Percentiles rank a stretch among this genome's conserved stretches.
phyloP scores from a whole-genome alignment of 352 stramenopile genomes.

The Phytophthora pinifolia region DNA sequence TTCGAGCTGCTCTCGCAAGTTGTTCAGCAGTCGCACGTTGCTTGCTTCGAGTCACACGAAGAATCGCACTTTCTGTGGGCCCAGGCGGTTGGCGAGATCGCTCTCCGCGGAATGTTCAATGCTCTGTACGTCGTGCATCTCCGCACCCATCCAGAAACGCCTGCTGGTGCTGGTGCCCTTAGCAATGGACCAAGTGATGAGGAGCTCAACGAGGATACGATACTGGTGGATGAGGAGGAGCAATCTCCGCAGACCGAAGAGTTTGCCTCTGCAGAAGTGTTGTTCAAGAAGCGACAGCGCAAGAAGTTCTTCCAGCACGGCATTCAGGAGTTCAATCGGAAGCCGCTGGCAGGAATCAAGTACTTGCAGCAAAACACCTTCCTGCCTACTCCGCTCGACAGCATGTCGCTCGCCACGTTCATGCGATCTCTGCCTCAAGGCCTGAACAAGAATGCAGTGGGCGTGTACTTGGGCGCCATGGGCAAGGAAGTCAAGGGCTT shows the following conservation, averaged over 20 bases:
- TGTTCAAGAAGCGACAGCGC: slow-evolving; percentile 67
- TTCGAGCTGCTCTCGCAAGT: slow-evolving; percentile 94
- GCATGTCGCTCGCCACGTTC: slow-evolving; percentile 83
- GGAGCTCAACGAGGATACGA: slow-evolving; percentile 31
- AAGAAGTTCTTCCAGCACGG: slow-evolving; percentile 87
- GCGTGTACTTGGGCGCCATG: slow-evolving; percentile 85
- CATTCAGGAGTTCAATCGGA: slow-evolving; percentile 94
- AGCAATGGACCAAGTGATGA: slow-evolving; percentile 29
- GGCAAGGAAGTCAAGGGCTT: slow-evolving; percentile 79
- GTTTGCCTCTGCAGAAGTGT: slow-evolving; percentile 45
- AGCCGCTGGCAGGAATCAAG: slow-evolving; percentile 88
- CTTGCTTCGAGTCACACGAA: slow-evolving; percentile 73
- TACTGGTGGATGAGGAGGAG: slow-evolving; percentile 33
- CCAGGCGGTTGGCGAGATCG: slow-evolving; percentile 62
- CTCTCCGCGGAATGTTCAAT: slow-evolving; percentile 75
- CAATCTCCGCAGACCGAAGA: slow-evolving; percentile 11
- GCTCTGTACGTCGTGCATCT: slow-evolving; percentile 73
- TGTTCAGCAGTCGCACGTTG: slow-evolving; percentile 56
- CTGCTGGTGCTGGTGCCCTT: slow-evolving; percentile 8
- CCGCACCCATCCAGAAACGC: slow-evolving; percentile 42
- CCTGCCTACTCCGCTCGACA: slow-evolving; percentile 73
- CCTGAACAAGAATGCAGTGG: slow-evolving; percentile 83
- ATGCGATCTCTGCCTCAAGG: slow-evolving; percentile 77
- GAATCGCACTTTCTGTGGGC: slow-evolving; percentile 73
- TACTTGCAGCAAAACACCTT: slow-evolving; percentile 82